Conservation (phyloP, 2,329 filamentous ascomycete species). For the Phialocephala sp. region DNA sequence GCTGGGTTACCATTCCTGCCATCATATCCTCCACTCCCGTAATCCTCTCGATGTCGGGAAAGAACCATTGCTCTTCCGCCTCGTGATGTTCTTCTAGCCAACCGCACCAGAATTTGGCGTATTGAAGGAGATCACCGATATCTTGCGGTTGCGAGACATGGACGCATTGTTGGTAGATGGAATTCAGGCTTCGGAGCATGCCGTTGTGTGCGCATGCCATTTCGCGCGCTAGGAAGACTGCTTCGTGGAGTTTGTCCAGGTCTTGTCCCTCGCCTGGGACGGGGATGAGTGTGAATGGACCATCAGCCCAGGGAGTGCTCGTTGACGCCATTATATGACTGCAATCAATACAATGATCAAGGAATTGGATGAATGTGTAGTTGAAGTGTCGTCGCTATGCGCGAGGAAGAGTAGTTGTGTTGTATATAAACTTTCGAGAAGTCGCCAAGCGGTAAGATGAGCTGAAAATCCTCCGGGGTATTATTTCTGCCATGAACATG, state of each 20-base stretch:
- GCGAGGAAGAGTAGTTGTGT: background rate
- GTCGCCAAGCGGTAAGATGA: background rate
- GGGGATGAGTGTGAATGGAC: constrained; percentile 21
- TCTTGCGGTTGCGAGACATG: constrained; percentile 46
- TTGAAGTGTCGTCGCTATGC: background rate
- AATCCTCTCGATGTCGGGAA: constrained; percentile 46
- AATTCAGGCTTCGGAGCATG: constrained; percentile 46
- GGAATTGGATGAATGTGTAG: background rate
- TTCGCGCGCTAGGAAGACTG: constrained; percentile 41
- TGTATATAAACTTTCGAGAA: background rate
- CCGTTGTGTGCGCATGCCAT: constrained; percentile 45
- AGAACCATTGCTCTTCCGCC: constrained; percentile 47
- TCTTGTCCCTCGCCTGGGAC: constrained; percentile 19
- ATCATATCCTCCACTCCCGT: constrained; percentile 47
- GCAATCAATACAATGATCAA: background rate
- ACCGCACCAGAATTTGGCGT: constrained; percentile 26
- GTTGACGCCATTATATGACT: background rate
- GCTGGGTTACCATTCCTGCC: constrained; percentile 50
- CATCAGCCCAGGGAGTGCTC: constrained; percentile 20
- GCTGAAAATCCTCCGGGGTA: constrained; percentile 6
- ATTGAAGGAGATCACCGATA: constrained; percentile 40
- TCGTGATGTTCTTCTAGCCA: constrained; percentile 48
- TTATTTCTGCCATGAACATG: background rate
- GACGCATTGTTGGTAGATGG: constrained; percentile 45
- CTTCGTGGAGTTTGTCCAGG: constrained; percentile 12